Evolutionary conservation across 2,329 filamentous ascomycete species (phyloP).

Genomic region (Pseudogymnoascus sp.): DNA sequence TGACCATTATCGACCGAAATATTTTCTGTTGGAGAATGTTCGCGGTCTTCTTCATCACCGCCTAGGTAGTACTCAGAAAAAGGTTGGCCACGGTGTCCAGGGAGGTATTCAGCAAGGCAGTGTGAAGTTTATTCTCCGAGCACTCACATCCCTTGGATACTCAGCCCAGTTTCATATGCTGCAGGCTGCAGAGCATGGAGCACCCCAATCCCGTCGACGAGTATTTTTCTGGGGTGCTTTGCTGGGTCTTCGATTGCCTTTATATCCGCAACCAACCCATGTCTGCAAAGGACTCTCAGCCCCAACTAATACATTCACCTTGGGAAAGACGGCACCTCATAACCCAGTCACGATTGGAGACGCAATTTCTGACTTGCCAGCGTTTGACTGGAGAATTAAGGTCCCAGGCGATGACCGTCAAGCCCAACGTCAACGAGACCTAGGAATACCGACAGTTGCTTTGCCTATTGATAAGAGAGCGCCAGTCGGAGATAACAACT

Average conservation of each 20-base stretch:
- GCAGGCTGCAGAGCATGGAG: constrained; percentile 15
- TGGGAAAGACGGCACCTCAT: constrained; percentile 14
- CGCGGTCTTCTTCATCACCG: constrained; percentile 11
- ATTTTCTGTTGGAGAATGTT: constrained; percentile 24
- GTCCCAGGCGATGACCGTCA: not conserved
- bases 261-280: constrained; percentile 16
- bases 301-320: constrained; percentile 11
- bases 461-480: not conserved
- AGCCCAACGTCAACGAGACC: not conserved
- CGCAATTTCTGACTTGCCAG: constrained; percentile 16
- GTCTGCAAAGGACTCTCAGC: not conserved
- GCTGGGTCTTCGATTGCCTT: constrained; percentile 14
- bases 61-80: constrained; percentile 15
- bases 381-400: constrained; percentile 3
- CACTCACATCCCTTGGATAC: constrained; percentile 19
- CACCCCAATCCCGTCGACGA: constrained; percentile 16
- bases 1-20: constrained; percentile 21
- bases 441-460: not conserved
- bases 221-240: constrained; percentile 19
- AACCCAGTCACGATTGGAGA: constrained; percentile 14
- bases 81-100: not conserved
- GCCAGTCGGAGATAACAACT: not conserved
- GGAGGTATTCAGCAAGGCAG: not conserved
- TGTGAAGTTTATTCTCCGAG: constrained; percentile 18
- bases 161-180: constrained; percentile 17